Conservation (phyloP, 495 filamentous ascomycete genomes). For the Physcia stellaris region DNA sequence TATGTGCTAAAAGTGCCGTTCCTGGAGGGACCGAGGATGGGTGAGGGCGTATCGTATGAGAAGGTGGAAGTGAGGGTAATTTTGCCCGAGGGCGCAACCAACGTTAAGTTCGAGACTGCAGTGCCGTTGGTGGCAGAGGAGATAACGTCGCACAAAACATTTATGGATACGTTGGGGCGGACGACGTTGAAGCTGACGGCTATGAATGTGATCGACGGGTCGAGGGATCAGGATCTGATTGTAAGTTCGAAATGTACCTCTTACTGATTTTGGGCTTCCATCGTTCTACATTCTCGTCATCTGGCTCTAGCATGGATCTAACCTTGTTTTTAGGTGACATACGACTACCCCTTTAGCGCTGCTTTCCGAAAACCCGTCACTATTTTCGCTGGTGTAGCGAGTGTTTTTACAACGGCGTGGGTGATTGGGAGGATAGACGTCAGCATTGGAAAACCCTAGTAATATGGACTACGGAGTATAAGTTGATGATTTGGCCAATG, state of each 20-base stretch:
- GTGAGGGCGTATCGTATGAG: conserved; percentile 76
- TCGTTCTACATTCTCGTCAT: no score
- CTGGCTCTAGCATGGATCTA: no score
- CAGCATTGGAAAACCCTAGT: conserved; percentile 55
- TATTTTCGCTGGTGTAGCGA: conserved; percentile 58
- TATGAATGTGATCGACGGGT: conserved; percentile 77
- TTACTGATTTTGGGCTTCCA: no score
- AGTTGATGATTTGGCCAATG: no score
- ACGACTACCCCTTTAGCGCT: conserved; percentile 66
- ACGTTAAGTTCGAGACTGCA: conserved; percentile 52
- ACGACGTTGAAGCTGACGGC: conserved; percentile 70
- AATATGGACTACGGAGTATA: no score
- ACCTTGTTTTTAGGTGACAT: conserved; percentile 52
- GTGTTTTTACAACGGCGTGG: conserved; percentile 67
- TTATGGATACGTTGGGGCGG: conserved; percentile 86
- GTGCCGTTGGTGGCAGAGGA: conserved; percentile 41
- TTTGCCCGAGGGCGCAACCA: conserved; percentile 77
- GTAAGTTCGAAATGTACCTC: no score
- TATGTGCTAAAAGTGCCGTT: conserved; percentile 94
- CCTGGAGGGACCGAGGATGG: conserved; percentile 74
- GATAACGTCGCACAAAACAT: conserved; percentile 60
- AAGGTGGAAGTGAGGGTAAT: conserved; percentile 67
- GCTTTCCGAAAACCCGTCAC: conserved; percentile 75
- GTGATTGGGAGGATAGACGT: conserved; percentile 61
- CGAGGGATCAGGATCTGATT: conserved; percentile 64